Percentiles rank a stretch among this genome's conserved stretches.
These are phyloP conservation scores for Syncephalastrum contaminatum DNA, from an alignment of 371 early-diverging fungal species.

Conservation along the genomic window DNA sequence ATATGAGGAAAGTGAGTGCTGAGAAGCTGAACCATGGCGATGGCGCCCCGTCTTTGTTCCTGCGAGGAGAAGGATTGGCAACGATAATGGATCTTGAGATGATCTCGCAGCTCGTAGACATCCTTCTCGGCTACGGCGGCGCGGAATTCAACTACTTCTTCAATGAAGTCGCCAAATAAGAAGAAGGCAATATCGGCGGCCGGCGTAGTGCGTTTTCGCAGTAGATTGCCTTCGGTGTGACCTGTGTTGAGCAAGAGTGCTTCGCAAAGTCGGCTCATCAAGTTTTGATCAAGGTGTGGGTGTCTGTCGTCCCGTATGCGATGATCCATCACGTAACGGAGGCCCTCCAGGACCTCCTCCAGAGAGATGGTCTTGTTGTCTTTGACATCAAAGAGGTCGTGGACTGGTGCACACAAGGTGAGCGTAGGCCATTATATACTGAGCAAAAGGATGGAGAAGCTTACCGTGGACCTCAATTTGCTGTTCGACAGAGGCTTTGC, in stretches of 20 bases:
- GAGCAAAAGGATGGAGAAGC: slow-evolving; percentile 42
- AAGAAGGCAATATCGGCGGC: slow-evolving; percentile 87
- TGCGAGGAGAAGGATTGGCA: slow-evolving; percentile 68
- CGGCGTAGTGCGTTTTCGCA: slow-evolving; percentile 62
- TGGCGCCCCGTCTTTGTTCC: slow-evolving; percentile 69
- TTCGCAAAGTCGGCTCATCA: slow-evolving; percentile 86
- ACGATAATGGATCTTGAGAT: slow-evolving; percentile 81
- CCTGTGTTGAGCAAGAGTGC: slow-evolving; percentile 81
- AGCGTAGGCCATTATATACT: slow-evolving; percentile 9
- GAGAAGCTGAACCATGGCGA: slow-evolving; percentile 72
- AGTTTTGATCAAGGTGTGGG: slow-evolving; percentile 72
- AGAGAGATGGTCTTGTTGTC: slow-evolving; percentile 76
- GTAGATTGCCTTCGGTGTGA: slow-evolving; percentile 61
- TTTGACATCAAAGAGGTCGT: slow-evolving; percentile 66
- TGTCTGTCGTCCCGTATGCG: slow-evolving; percentile 84
- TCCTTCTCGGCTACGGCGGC: slow-evolving; percentile 73
- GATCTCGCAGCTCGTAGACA: slow-evolving; percentile 73
- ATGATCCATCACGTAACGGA: slow-evolving; percentile 93
- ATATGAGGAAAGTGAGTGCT: slow-evolving; percentile 51
- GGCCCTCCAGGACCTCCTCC: slow-evolving; percentile 82
- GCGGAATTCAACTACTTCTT: slow-evolving; percentile 78
- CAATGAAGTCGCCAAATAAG: slow-evolving; percentile 92
- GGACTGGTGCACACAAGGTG: slow-evolving; percentile 31
- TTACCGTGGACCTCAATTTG: slow-evolving; percentile 85
- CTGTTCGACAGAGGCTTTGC: slow-evolving; percentile 74